phyloP scores from a whole-genome alignment of 2,329 filamentous ascomycete species.

The Aspergillus sp. region DNA sequence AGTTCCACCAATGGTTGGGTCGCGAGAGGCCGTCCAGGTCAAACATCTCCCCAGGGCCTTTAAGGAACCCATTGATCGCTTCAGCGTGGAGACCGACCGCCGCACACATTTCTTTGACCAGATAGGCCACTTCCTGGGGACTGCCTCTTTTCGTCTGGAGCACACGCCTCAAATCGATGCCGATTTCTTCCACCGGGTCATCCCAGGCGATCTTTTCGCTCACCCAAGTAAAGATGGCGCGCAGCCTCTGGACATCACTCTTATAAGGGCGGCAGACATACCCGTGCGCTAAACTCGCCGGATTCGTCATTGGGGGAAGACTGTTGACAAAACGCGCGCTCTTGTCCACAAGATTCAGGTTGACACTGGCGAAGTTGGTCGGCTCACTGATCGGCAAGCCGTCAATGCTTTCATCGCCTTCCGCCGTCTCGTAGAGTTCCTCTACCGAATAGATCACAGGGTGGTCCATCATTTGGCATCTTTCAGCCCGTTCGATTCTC shows the following conservation, averaged over 20 bases:
- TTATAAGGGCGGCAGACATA: slow-evolving; percentile 93
- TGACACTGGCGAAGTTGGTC: slow-evolving; percentile 77
- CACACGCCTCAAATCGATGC: slow-evolving; percentile 76
- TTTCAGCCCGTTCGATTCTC: slow-evolving; percentile 77
- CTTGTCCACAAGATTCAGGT: slow-evolving; percentile 88
- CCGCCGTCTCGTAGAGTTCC: slow-evolving; percentile 77
- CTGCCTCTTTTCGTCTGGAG: slow-evolving; percentile 82
- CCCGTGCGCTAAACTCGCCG: slow-evolving; percentile 79
- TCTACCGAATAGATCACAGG: slow-evolving; percentile 87
- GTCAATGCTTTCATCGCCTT: slow-evolving; percentile 88
- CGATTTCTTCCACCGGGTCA: slow-evolving; percentile 82
- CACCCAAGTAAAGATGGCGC: slow-evolving; percentile 97
- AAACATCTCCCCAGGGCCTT: slow-evolving; percentile 78
- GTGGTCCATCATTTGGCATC: slow-evolving; percentile 93
- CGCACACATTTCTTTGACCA: slow-evolving; percentile 91
- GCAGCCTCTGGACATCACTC: slow-evolving; percentile 86
- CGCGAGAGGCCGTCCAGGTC: slow-evolving; percentile 81
- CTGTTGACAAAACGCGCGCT: slow-evolving; percentile 87
- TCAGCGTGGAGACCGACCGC: slow-evolving; percentile 88
- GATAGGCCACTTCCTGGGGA: slow-evolving; percentile 81
- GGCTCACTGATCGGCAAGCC: slow-evolving; percentile 80
- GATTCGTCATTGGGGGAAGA: slow-evolving; percentile 78
- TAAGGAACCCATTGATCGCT: slow-evolving; percentile 85
- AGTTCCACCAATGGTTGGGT: slow-evolving; percentile 97
- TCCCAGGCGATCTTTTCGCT: slow-evolving; percentile 96